Conservation (phyloP, 169 alveolate species). For the Cyclospora cayetanensis region DNA sequence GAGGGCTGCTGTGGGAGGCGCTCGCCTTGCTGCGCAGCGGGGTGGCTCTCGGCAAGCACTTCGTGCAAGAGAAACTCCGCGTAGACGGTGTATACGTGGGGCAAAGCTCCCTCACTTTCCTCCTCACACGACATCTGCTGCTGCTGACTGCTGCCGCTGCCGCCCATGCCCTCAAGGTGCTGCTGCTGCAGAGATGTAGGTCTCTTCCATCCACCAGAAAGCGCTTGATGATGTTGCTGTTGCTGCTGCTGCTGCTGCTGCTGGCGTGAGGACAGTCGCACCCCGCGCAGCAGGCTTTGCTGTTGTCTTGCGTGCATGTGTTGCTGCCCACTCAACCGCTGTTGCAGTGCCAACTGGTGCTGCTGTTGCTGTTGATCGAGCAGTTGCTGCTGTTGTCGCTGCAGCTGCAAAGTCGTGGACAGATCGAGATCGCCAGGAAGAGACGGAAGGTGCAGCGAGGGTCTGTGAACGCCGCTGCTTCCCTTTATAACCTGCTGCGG, state of each 20-base stretch:
- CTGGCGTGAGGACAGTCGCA: slow-evolving; percentile 38
- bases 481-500: slow-evolving; percentile 51
- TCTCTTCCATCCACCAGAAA: background rate
- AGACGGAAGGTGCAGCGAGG: slow-evolving; percentile 33
- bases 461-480: slow-evolving; percentile 52
- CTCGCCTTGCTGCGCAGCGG: background rate
- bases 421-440: background rate
- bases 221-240: background rate
- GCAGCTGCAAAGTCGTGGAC: too few relatives aligned
- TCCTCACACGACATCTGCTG: slow-evolving; percentile 29
- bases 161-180: background rate
- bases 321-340: background rate
- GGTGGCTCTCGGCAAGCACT: background rate
- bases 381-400: background rate
- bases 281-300: slow-evolving; percentile 48
- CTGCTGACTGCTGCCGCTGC: slow-evolving; percentile 13
- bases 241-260: slow-evolving; percentile 25
- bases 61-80: slow-evolving; percentile 38
- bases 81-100: slow-evolving; percentile 35
- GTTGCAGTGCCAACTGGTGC: slow-evolving; percentile 6
- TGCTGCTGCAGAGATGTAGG: background rate
- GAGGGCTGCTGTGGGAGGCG: background rate
- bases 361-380: slow-evolving; percentile 1
- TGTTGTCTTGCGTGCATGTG: background rate
- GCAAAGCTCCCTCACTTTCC: slow-evolving; percentile 35